Evolutionary conservation across 1,284 basidiomycete species (phyloP).

Genomic region (Apiotrichum mycotoxinovorans): DNA sequence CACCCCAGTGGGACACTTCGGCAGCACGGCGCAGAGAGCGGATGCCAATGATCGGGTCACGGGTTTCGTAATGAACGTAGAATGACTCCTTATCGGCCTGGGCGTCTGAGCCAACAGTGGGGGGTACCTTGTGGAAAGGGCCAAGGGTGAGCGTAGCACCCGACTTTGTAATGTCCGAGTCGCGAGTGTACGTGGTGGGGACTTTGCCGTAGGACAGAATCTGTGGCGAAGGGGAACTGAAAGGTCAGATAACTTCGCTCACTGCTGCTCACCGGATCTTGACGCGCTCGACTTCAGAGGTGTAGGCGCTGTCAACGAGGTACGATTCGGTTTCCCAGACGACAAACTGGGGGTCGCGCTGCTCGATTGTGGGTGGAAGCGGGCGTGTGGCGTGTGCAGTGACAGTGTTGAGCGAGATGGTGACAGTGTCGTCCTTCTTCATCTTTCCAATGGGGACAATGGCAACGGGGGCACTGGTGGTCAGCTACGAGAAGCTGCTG

Average conservation of each 20-base stretch:
- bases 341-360: constrained; percentile 75
- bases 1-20: constrained; percentile 96
- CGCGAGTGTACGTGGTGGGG: constrained; percentile 41
- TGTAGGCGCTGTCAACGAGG: constrained; percentile 73
- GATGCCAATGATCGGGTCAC: constrained; percentile 73
- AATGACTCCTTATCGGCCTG: constrained; percentile 62
- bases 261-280: constrained; percentile 68
- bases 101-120: constrained; percentile 53
- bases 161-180: constrained; percentile 60
- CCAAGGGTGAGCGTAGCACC: constrained; percentile 82
- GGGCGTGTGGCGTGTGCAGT: constrained; percentile 71
- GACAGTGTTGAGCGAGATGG: constrained; percentile 70
- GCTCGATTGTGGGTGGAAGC: constrained; percentile 68
- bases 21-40: constrained; percentile 68
- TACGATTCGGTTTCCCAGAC: constrained; percentile 68
- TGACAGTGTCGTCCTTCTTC: constrained; percentile 59
- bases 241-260: background rate
- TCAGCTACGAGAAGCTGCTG: background rate
- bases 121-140: constrained; percentile 70
- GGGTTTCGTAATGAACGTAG: constrained; percentile 74
- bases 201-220: constrained; percentile 64
- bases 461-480: constrained; percentile 32
- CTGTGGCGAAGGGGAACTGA: constrained; percentile 63
- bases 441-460: constrained; percentile 33
- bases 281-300: constrained; percentile 72